Conservation (phyloP, 805 yeast genomes). For the Candida takata region DNA sequence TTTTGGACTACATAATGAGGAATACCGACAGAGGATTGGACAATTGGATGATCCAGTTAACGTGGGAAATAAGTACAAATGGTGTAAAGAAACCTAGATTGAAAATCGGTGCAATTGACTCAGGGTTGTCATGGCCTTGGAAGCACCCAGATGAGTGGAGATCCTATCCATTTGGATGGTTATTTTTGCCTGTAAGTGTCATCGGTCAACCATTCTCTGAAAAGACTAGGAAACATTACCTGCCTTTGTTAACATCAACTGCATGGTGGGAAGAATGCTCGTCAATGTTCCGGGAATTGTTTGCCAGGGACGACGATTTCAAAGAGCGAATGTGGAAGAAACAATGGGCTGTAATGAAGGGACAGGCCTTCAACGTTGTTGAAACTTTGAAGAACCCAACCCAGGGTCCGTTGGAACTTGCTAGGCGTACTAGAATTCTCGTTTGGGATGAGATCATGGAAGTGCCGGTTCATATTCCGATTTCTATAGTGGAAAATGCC, state of each 20-base stretch:
- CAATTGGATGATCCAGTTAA: conserved; percentile 68
- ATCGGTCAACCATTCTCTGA: conserved; percentile 63
- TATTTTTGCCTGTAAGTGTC: conserved; percentile 53
- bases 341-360: conserved; percentile 66
- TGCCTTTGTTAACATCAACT: conserved; percentile 51
- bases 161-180: conserved; percentile 75
- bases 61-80: conserved; percentile 29
- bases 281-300: conserved; percentile 37
- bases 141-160: conserved; percentile 80
- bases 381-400: conserved; percentile 50
- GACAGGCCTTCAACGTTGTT: conserved; percentile 71
- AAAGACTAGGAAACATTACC: conserved; percentile 46
- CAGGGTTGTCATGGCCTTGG: conserved; percentile 74
- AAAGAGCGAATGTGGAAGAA: conserved; percentile 58
- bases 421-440: conserved; percentile 47
- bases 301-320: conserved; percentile 53
- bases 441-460: conserved; percentile 58
- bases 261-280: conserved; percentile 68
- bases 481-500: conserved; percentile 33
- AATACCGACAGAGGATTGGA: conserved; percentile 72
- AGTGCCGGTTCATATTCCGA: conserved; percentile 40
- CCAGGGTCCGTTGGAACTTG: conserved; percentile 64
- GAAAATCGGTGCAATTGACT: conserved; percentile 65
- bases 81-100: conserved; percentile 31
- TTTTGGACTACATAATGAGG: conserved; percentile 64